A percentile compares a stretch with the other conserved stretches of the same genome.
These are phyloP conservation scores for Kwoniella sp. DNA, from an alignment of 768 basidiomycete species.

Conservation along the genomic window DNA sequence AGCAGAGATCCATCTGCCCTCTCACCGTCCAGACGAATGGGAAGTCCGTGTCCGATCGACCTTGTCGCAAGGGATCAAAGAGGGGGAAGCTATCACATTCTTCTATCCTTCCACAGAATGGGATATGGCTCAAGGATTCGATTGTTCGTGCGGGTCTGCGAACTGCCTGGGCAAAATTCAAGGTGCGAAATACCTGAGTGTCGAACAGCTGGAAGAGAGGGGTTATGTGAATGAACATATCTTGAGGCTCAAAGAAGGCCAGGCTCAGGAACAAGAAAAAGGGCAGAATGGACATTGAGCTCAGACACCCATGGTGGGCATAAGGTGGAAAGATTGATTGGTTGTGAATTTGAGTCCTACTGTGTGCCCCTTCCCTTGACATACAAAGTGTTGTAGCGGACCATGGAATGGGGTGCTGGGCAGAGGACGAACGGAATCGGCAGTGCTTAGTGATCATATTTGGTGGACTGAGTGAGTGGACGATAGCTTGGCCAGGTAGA, in stretches of 20 bases:
- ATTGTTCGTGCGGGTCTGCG: constrained; percentile 62
- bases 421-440: no score
- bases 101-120: constrained; percentile 73
- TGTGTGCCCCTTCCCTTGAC: no score
- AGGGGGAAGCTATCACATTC: constrained; percentile 60
- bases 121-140: constrained; percentile 68
- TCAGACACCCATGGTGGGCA: no score
- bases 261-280: constrained; percentile 6
- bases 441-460: no score
- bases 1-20: constrained; percentile 62
- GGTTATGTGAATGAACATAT: constrained; percentile 61
- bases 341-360: no score
- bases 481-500: no score
- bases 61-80: constrained; percentile 55
- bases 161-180: constrained; percentile 60
- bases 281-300: background rate
- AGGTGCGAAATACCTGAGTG: constrained; percentile 60
- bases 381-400: no score
- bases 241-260: constrained; percentile 30
- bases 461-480: no score
- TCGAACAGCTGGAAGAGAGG: constrained; percentile 56
- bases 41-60: constrained; percentile 57
- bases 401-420: no score
- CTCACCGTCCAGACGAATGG: constrained; percentile 59
- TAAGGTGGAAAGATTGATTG: no score